Conservation (phyloP, 208 protist species). For the Trypanosoma theileri region DNA sequence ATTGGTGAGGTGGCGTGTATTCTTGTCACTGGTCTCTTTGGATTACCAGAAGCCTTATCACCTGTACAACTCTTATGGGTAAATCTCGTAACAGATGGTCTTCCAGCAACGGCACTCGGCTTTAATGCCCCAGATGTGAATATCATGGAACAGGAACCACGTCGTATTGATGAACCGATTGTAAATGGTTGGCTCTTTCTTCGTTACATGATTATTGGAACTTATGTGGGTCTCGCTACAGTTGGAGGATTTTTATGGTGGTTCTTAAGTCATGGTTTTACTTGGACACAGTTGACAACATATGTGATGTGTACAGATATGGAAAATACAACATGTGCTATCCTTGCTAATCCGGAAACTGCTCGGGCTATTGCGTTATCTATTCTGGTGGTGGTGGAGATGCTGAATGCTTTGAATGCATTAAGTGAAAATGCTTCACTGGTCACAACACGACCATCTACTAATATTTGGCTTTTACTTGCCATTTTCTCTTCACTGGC, state of each 20-base stretch:
- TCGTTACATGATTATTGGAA: slow-evolving; percentile 81
- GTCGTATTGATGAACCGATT: slow-evolving; percentile 85
- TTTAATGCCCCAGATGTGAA: slow-evolving; percentile 90
- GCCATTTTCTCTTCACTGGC: slow-evolving; percentile 82
- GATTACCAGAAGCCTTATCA: slow-evolving; percentile 92
- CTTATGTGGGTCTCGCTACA: slow-evolving; percentile 85
- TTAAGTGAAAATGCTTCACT: slow-evolving; percentile 93
- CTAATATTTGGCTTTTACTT: slow-evolving; percentile 80
- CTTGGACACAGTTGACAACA: slow-evolving; percentile 53
- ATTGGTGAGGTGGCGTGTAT: slow-evolving; percentile 95
- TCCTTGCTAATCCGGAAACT: slow-evolving; percentile 59
- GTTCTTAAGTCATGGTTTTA: slow-evolving; percentile 82
- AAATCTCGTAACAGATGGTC: slow-evolving; percentile 99
- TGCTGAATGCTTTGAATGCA: slow-evolving; percentile 95
- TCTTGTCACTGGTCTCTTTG: slow-evolving; percentile 80
- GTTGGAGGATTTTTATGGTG: slow-evolving; percentile 82
- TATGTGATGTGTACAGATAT: slow-evolving; percentile 61
- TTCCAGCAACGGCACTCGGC: slow-evolving; percentile 95
- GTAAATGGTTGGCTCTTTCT: slow-evolving; percentile 84
- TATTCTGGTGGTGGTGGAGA: slow-evolving; percentile 94
- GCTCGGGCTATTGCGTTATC: slow-evolving; percentile 90
- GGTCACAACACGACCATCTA: slow-evolving; percentile 58
- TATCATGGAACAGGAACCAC: slow-evolving; percentile 90
- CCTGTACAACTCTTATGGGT: slow-evolving; percentile 98
- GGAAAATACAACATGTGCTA: slow-evolving; percentile 46